Base-by-base conservation (phyloP, 164 flowering plant genomes). In the Aristolochia californica region DNA sequence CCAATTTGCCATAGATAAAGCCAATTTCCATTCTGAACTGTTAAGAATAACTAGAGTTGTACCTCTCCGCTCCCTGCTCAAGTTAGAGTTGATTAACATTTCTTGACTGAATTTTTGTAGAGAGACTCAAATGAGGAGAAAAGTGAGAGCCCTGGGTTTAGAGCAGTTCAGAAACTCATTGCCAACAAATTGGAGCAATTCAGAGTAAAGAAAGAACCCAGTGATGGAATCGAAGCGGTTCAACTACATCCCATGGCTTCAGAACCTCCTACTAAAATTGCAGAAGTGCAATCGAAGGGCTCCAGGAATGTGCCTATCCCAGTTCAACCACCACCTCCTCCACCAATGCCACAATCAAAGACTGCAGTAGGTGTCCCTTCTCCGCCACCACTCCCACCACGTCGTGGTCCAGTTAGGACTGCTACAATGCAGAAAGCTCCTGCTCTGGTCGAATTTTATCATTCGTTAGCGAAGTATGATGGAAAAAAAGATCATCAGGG, bases 111-210 rank as follows among this genome's bases (percentile, higher is more conserved):
- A 5, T 15, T 44, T 48, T 59, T 62, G 63, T 56, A 74, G 78
- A 45, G 18, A 66, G 70, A 78, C 38, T 34, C 80, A 45, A 47
- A 20, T 58, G 62, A 40, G 28, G 66, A 47, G 28, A 76, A 74
- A 57, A 38, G 61, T 43, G 65, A 73, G 62, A 65, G 56, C 47
- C 68, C 72, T 18, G 69, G 61, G 34, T 77, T 82, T 45, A 73
- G 72, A 60, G 81, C 78, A 47, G 69, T 73, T 30, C 85, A 75
- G 62, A 76, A 77, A 60, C 74, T 77, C 56, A 76, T 77, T 60
- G 79, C 77, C 43, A 60, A 58, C 55, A 75, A 77, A 63, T 58
- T 80, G 65, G 82, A 74, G 62, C 45, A 60, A 20, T 48, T 72
- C 20, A 56, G 30, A 40, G 58, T 43, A 20, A 73, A 67, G 50